Evolutionary conservation across 2,329 filamentous ascomycete species (phyloP).

Genomic region (Diplodia corticola): DNA sequence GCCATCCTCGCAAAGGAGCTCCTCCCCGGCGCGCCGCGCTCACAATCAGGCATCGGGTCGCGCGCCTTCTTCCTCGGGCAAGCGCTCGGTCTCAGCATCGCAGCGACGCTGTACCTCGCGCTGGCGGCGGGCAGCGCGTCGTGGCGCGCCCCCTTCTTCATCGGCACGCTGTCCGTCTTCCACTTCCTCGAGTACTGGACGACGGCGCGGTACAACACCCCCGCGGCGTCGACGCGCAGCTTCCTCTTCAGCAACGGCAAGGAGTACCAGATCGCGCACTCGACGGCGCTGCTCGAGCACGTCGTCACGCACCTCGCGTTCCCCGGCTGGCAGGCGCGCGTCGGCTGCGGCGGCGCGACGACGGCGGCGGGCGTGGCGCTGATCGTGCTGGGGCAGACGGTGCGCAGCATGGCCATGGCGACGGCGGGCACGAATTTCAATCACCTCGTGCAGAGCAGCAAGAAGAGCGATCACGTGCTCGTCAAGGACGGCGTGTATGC

Average conservation of each 20-base stretch:
- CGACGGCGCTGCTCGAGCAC: constrained; percentile 72
- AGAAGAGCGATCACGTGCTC: constrained; percentile 72
- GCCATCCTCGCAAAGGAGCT: constrained; percentile 31
- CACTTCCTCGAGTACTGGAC: constrained; percentile 97
- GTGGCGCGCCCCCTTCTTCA: constrained; percentile 65
- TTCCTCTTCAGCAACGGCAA: constrained; percentile 87
- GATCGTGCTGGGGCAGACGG: constrained; percentile 68
- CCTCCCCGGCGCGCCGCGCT: constrained; percentile 45
- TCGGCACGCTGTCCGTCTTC: constrained; percentile 70
- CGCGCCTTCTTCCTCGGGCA: constrained; percentile 49
- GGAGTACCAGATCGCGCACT: constrained; percentile 81
- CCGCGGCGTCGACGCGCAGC: constrained; percentile 67
- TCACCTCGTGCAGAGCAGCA: constrained; percentile 70
- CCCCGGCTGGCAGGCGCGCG: constrained; percentile 48
- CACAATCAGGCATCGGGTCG: constrained; percentile 49
- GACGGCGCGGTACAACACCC: constrained; percentile 81
- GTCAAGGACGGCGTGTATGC: constrained; percentile 81
- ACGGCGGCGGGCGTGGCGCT: constrained; percentile 61
- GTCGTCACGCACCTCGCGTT: constrained; percentile 60
- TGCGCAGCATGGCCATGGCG: constrained; percentile 82
- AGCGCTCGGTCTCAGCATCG: constrained; percentile 36
- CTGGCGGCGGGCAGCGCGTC: constrained; percentile 42
- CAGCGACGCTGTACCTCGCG: constrained; percentile 33
- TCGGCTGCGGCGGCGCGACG: constrained; percentile 41
- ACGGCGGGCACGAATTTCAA: constrained; percentile 92